Conservation (phyloP, 2,329 filamentous ascomycete species). For the Bipolaris oryzae region DNA sequence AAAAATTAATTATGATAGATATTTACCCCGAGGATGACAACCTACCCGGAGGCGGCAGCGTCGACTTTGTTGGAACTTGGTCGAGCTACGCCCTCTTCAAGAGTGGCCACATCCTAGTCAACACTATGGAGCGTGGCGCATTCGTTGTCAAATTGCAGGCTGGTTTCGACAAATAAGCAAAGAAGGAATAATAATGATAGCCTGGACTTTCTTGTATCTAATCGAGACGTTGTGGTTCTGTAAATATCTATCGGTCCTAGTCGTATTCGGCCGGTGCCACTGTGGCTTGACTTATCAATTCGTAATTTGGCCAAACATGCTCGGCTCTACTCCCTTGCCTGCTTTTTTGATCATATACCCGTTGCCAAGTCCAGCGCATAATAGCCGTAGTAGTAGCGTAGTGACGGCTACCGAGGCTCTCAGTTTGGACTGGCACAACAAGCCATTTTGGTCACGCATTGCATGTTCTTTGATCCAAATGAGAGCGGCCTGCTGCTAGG, state of each 20-base stretch:
- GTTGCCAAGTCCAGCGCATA: neutral
- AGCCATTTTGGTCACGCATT: neutral
- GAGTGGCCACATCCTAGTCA: conserved; percentile 49
- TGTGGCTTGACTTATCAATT: neutral
- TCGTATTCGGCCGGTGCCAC: neutral
- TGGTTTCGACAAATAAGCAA: conserved; percentile 10
- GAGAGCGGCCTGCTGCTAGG: neutral
- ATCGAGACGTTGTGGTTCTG: neutral
- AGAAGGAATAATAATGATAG: neutral
- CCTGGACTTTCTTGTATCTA: neutral
- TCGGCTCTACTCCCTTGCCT: neutral
- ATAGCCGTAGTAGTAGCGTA: too few relatives aligned
- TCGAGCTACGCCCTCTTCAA: conserved; percentile 51
- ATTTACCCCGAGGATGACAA: conserved; percentile 53
- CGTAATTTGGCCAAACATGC: neutral
- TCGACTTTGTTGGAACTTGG: conserved; percentile 54
- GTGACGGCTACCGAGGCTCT: neutral
- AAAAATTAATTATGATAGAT: conserved; percentile 31
- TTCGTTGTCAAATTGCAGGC: conserved; percentile 46
- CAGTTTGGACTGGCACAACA: neutral
- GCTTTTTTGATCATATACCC: neutral
- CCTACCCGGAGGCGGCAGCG: conserved; percentile 44
- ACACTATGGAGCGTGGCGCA: conserved; percentile 50
- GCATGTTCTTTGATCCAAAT: too few relatives aligned
- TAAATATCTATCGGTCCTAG: neutral